phyloP scores from a whole-genome alignment of 208 protist species.

The Trypanosoma conorhini region DNA sequence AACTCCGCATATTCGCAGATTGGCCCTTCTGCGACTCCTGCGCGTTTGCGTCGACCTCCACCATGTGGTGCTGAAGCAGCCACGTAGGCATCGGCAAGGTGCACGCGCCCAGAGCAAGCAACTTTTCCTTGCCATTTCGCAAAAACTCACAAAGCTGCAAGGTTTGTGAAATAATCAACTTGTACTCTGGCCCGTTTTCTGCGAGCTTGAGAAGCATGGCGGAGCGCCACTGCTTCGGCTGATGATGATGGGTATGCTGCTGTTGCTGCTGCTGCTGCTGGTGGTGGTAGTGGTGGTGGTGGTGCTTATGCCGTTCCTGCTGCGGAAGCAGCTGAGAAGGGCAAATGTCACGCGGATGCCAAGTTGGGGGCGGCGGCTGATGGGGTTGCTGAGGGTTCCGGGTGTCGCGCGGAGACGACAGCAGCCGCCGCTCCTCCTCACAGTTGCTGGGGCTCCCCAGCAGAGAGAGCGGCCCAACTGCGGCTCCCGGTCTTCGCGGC shows the following conservation, averaged over 20 bases:
- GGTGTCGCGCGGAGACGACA: background rate
- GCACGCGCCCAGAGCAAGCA: conserved; percentile 23
- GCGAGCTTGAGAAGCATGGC: conserved; percentile 32
- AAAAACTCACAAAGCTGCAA: conserved; percentile 52
- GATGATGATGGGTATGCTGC: background rate
- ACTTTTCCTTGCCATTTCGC: conserved; percentile 9
- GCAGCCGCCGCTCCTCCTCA: background rate
- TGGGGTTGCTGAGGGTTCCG: background rate
- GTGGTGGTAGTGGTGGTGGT: background rate
- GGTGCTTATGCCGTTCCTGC: background rate
- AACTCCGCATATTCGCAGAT: background rate
- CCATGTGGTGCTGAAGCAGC: conserved; percentile 29
- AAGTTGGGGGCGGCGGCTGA: too few species aligned
- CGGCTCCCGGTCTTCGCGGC: background rate
- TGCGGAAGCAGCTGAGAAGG: too few species aligned
- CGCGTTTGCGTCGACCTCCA: conserved; percentile 9
- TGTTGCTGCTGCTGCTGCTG: background rate
- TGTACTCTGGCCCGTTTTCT: conserved; percentile 30
- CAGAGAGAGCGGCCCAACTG: background rate
- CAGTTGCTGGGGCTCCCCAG: background rate
- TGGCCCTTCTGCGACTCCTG: conserved; percentile 6
- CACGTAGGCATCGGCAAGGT: conserved; percentile 28
- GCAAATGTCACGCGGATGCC: too few species aligned
- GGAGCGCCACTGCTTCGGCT: background rate
- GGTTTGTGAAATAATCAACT: conserved; percentile 35